Percentiles rank a stretch among this genome's conserved stretches.
Conservation (phyloP, 148 eudicot species). For the Pharnaceum exiguum region DNA sequence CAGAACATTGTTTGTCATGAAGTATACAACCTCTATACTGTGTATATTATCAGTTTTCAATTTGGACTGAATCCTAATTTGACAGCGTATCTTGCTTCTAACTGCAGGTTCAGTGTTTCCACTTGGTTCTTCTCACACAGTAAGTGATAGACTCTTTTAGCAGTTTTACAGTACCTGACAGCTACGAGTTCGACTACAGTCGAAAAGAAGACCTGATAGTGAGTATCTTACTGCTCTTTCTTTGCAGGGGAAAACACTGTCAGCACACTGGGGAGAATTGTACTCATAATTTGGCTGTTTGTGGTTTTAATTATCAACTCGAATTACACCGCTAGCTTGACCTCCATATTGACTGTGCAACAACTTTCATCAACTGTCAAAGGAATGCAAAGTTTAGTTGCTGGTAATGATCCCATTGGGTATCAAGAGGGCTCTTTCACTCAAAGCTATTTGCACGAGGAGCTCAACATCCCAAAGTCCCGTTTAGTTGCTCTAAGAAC, state of each 20-base stretch:
- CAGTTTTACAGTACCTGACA: background rate
- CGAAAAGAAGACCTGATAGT: background rate
- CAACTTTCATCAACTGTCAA: slow-evolving; percentile 55
- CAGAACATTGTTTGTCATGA: too few relatives aligned
- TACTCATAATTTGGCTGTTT: slow-evolving; percentile 71
- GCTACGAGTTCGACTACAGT: too few relatives aligned
- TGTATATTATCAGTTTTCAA: too few relatives aligned
- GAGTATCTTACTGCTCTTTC: background rate
- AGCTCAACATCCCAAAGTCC: slow-evolving; percentile 37
- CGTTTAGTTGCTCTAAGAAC: slow-evolving; percentile 53
- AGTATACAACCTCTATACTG: too few relatives aligned
- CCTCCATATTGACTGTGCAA: slow-evolving; percentile 74
- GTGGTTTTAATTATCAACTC: slow-evolving; percentile 67
- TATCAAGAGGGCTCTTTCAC: slow-evolving; percentile 63
- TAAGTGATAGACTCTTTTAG: slow-evolving; percentile 28
- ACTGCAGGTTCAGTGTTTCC: slow-evolving; percentile 82
- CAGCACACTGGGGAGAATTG: slow-evolving; percentile 57
- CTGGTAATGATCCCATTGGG: slow-evolving; percentile 50
- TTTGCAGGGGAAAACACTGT: slow-evolving; percentile 54
- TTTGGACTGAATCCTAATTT: background rate
- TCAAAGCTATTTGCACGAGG: slow-evolving; percentile 38
- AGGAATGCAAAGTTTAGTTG: slow-evolving; percentile 50
- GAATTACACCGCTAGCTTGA: slow-evolving; percentile 70
- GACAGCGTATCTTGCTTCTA: slow-evolving; percentile 12
- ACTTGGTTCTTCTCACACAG: slow-evolving; percentile 67